phyloP scores from a whole-genome alignment of 495 filamentous ascomycete genomes.

The Lepidopterella palustris region DNA sequence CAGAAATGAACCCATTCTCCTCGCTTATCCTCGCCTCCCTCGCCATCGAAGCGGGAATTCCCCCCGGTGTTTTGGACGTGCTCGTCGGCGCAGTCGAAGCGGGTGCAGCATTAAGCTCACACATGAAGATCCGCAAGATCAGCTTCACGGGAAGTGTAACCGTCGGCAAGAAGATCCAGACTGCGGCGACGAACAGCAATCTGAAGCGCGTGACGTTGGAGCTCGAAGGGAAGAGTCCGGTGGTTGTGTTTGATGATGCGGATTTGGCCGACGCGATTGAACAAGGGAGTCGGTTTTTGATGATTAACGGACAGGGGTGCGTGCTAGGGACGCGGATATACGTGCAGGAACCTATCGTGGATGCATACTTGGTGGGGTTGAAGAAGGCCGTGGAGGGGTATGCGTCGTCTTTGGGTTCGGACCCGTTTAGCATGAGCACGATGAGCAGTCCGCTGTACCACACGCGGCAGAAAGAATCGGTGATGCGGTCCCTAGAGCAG shows the following conservation, averaged over 20 bases:
- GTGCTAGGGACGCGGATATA: constrained; percentile 46
- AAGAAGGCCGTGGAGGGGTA: background rate
- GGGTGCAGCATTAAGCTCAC: background rate
- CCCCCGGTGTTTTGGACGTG: background rate
- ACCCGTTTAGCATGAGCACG: background rate
- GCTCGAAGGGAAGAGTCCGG: background rate
- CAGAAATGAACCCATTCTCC: background rate
- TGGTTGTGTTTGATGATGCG: background rate
- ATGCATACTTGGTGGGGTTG: background rate
- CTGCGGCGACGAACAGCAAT: background rate
- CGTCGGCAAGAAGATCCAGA: background rate
- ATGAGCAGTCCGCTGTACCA: constrained; percentile 1
- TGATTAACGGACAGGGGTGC: constrained; percentile 45
- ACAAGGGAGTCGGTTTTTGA: background rate
- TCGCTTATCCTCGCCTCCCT: background rate
- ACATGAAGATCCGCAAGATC: constrained; percentile 1
- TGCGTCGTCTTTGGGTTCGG: background rate
- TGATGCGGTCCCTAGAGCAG: background rate
- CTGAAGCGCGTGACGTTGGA: background rate
- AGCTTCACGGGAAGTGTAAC: background rate
- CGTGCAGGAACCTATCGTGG: constrained; percentile 48
- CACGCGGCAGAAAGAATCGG: background rate
- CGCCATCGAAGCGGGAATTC: background rate
- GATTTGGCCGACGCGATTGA: background rate
- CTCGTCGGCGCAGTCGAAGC: background rate